Conservation (phyloP, 2,329 filamentous ascomycete species). For the Apiospora pterosperma region DNA sequence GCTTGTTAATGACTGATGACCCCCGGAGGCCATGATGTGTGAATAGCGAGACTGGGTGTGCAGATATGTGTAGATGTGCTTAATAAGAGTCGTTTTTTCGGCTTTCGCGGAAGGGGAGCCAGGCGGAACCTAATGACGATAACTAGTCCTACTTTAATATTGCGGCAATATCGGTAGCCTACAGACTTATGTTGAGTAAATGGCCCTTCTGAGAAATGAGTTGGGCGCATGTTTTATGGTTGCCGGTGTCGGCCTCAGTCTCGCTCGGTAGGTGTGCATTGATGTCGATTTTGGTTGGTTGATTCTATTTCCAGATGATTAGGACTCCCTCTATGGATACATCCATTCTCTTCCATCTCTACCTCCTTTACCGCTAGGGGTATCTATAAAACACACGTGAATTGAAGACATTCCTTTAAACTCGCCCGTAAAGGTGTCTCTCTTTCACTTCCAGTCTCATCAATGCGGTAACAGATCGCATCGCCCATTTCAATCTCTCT, state of each 20-base stretch:
- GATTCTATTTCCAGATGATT: too few relatives aligned
- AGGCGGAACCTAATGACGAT: background rate
- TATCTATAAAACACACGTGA: background rate
- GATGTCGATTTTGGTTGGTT: too few relatives aligned
- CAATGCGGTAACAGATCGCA: background rate
- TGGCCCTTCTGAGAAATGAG: background rate
- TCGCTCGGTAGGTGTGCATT: too few relatives aligned
- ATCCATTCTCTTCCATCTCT: background rate
- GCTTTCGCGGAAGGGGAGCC: background rate
- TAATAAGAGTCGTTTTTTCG: too few relatives aligned
- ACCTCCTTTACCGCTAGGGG: background rate
- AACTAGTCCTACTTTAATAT: background rate
- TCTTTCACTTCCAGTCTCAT: background rate
- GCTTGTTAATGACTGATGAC: background rate
- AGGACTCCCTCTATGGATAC: too few relatives aligned
- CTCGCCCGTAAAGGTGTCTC: background rate
- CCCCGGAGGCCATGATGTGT: background rate
- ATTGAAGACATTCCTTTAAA: background rate
- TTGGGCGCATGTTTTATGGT: background rate
- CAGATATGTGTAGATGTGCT: background rate
- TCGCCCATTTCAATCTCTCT: background rate
- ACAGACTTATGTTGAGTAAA: too few relatives aligned
- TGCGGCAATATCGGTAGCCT: background rate
- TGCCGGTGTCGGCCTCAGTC: background rate
- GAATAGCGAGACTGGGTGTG: too few relatives aligned